Percentiles rank a stretch among this genome's conserved stretches.
Evolutionary conservation across 352 stramenopile genomes (phyloP).

Genomic region (Phytopythium cucurbitacearum): DNA sequence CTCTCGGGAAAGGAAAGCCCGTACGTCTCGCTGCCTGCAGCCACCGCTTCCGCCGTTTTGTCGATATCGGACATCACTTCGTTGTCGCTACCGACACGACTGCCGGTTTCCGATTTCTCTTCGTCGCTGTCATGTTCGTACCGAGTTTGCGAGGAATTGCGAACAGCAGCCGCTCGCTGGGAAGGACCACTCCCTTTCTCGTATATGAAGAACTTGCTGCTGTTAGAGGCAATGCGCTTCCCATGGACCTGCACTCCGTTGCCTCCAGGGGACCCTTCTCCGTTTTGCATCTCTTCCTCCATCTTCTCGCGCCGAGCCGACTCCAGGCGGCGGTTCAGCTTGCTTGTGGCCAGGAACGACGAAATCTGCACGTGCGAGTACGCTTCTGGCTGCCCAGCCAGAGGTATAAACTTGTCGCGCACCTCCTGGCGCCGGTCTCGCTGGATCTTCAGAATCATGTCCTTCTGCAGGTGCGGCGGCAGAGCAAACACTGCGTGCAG

Average conservation of each 20-base stretch:
- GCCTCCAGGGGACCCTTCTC: constrained; percentile 13
- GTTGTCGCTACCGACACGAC: not conserved
- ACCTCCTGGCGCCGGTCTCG: constrained; percentile 85
- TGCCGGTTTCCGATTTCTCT: constrained; percentile 9
- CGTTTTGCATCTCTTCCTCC: constrained; percentile 40
- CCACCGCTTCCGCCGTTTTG: constrained; percentile 1
- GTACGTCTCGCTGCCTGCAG: constrained; percentile 7
- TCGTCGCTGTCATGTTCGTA: constrained; percentile 8
- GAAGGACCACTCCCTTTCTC: constrained; percentile 24
- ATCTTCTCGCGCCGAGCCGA: constrained; percentile 51
- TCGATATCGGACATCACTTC: constrained; percentile 4
- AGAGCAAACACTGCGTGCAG: constrained; percentile 87
- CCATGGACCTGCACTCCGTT: constrained; percentile 23
- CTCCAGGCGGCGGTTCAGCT: constrained; percentile 85
- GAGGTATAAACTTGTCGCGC: constrained; percentile 94
- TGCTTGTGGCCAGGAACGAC: constrained; percentile 92
- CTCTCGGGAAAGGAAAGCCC: constrained; percentile 3
- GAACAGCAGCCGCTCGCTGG: no score
- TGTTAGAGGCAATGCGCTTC: constrained; percentile 78
- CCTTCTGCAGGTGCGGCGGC: constrained; percentile 86
- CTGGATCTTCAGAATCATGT: constrained; percentile 90
- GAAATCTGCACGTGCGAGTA: constrained; percentile 95
- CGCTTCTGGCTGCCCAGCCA: constrained; percentile 90
- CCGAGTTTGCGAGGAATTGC: no score
- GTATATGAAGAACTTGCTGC: constrained; percentile 72